Evolutionary conservation across 352 stramenopile genomes (phyloP), one percentile per base, ranked within the genome.

Genomic region (Elongisporangium undulatum): DNA sequence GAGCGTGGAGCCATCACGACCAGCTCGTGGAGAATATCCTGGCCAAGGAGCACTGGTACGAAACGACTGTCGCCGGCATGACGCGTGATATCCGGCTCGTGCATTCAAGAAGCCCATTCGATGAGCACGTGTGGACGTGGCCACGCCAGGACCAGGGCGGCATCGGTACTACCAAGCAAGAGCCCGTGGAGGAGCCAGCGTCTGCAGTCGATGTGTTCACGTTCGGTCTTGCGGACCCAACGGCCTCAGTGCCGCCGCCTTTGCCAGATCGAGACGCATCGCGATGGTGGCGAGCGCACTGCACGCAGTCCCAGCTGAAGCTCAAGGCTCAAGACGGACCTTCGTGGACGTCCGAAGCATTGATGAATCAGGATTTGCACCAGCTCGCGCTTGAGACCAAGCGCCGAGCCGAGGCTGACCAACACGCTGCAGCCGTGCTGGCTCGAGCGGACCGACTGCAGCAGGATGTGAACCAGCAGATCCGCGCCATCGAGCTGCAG

Each of bases 281-380:
- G 3, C 55, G 63, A 53, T 89, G 79, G 79, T 90, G 80, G 80
- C 59, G 62, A 59, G 77, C 80, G 2, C 77, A 90, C 55, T 84
- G 75, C 29, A 74, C 67, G 55, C 75, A 84, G 53, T 72, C 72
- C 6, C 74, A 80, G 22, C 61, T 83, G 64, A 10, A 45, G 16
- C 4, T 59, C 16, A 4, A 22, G 19, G 4, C n/a, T 21, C 38
- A 59, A 15, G 61, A 67, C 17, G 56, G 64, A 17, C 26, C 34
- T 17, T 71, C 54, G 50, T 72, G 71, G 34, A 86, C 78, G 5
- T 62, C 74, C 0, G 76, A 88, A 50, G 65, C 74, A 57, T 62
- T 90, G 3, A 73, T 63, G 3, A 87, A 88, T 52, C 62, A 70
- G 8, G 38, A 68, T n/a, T 68, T 90, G 13, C 78, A 82, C 51